These are phyloP conservation scores for Sicyos baderoa DNA, from an alignment of 306 rosid species.

Conservation along the genomic window DNA sequence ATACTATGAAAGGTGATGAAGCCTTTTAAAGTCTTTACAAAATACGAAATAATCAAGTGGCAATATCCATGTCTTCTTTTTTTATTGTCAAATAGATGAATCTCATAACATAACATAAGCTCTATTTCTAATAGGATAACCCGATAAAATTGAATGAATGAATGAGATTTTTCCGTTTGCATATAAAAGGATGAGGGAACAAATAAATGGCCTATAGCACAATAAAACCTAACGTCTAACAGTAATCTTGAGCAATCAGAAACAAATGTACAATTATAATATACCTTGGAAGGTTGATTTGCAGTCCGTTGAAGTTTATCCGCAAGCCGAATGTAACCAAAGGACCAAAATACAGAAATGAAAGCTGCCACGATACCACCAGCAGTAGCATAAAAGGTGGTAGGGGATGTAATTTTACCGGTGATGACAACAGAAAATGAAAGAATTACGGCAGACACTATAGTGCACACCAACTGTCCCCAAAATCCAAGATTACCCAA, in stretches of 20 bases:
- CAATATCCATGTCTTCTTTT: background rate
- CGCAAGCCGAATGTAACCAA: slow-evolving; percentile 87
- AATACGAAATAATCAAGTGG: background rate
- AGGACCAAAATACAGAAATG: slow-evolving; percentile 93
- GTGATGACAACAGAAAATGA: slow-evolving; percentile 79
- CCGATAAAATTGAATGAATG: background rate
- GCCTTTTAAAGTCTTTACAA: background rate
- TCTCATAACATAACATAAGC: background rate
- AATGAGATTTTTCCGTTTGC: no score
- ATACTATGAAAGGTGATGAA: no score
- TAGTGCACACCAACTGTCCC: slow-evolving; percentile 87
- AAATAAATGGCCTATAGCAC: background rate
- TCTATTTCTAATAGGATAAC: background rate
- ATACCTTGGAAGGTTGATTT: slow-evolving; percentile 76
- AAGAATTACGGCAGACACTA: slow-evolving; percentile 87
- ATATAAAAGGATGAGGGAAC: background rate
- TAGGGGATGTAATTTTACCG: slow-evolving; percentile 74
- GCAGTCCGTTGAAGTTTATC: slow-evolving; percentile 73
- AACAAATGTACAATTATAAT: background rate
- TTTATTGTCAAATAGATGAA: background rate
- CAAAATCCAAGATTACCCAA: slow-evolving; percentile 85
- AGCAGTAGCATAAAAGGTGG: slow-evolving; percentile 84
- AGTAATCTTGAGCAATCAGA: background rate
- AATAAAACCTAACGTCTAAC: background rate
- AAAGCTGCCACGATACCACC: slow-evolving; percentile 88